Evolutionary conservation across 805 yeast species (phyloP).

Genomic region (Ogataea trehaloabstinens): DNA sequence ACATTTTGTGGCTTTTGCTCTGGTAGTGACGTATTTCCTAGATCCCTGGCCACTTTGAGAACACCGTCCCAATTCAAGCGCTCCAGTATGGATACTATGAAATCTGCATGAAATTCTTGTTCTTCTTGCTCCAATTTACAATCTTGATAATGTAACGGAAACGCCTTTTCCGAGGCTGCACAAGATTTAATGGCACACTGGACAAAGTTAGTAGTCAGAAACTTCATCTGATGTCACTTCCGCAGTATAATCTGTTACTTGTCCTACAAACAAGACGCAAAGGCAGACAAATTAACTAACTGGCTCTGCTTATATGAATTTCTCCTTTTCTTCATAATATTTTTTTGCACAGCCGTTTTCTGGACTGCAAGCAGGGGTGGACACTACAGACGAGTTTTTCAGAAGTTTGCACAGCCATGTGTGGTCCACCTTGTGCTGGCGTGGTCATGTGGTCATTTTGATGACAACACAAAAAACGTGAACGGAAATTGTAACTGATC

Average conservation of each 20-base stretch:
- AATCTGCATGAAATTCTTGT: conserved; percentile 79
- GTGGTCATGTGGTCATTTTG: too few species aligned
- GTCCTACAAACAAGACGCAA: too few species aligned
- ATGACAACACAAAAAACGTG: too few species aligned
- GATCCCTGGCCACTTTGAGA: conserved; percentile 70
- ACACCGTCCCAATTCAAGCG: conserved; percentile 90
- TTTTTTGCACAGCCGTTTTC: too few species aligned
- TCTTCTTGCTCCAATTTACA: conserved; percentile 75
- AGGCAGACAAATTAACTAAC: too few species aligned
- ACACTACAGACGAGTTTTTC: too few species aligned
- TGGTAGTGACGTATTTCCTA: conserved; percentile 64
- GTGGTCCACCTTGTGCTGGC: too few species aligned
- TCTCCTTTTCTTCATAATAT: not conserved
- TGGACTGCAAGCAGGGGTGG: too few species aligned
- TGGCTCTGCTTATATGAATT: not conserved
- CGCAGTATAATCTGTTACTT: too few species aligned
- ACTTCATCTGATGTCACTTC: conserved; percentile 57
- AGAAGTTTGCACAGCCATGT: too few species aligned
- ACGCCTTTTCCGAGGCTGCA: conserved; percentile 67
- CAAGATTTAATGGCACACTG: conserved; percentile 88
- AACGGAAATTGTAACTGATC: too few species aligned
- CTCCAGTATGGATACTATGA: conserved; percentile 70
- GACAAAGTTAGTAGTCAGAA: conserved; percentile 93
- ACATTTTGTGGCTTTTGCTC: conserved; percentile 55
- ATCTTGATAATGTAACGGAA: conserved; percentile 70